Percentiles rank a stretch among this genome's conserved stretches.
These are phyloP conservation scores for Diaporthe sp. DNA, from an alignment of 2,329 filamentous ascomycete species.

Conservation along the genomic window DNA sequence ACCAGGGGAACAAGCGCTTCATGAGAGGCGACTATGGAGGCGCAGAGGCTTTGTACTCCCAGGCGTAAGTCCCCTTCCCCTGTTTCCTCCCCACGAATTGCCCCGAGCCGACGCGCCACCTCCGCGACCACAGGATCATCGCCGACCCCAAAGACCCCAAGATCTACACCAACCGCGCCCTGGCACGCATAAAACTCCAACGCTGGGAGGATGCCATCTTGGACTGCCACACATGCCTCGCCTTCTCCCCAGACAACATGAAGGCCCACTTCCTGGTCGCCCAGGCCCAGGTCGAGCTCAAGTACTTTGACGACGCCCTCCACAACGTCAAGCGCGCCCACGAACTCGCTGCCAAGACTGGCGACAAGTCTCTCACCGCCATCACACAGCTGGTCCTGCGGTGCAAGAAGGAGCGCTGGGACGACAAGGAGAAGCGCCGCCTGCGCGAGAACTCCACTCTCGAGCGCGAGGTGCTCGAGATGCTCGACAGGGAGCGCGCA, in stretches of 20 bases:
- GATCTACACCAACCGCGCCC: constrained; percentile 90
- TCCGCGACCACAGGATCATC: constrained; percentile 69
- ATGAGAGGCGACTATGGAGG: constrained; percentile 70
- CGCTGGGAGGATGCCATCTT: constrained; percentile 79
- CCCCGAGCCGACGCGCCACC: constrained; percentile 1
- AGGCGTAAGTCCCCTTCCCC: constrained; percentile 64
- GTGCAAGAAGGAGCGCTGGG: constrained; percentile 90
- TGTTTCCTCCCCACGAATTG: not conserved
- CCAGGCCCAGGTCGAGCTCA: constrained; percentile 82
- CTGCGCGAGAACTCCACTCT: constrained; percentile 66
- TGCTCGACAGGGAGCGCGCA: constrained; percentile 61
- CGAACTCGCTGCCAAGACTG: constrained; percentile 69
- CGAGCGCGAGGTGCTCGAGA: constrained; percentile 66
- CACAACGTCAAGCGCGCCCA: constrained; percentile 78
- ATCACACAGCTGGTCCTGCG: constrained; percentile 80
- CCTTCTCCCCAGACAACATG: constrained; percentile 72
- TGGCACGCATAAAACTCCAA: constrained; percentile 80
- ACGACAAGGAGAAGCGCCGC: constrained; percentile 74
- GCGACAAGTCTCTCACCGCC: constrained; percentile 74
- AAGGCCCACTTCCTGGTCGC: constrained; percentile 88
- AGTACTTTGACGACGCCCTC: constrained; percentile 79
- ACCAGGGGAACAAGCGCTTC: constrained; percentile 74
- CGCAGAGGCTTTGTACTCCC: constrained; percentile 77
- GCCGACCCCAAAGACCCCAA: constrained; percentile 81
- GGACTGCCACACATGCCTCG: constrained; percentile 81